Percentiles rank a stretch among this genome's conserved stretches.
Evolutionary conservation across 805 yeast species (phyloP).

Genomic region (Barnettozyma vustinii): DNA sequence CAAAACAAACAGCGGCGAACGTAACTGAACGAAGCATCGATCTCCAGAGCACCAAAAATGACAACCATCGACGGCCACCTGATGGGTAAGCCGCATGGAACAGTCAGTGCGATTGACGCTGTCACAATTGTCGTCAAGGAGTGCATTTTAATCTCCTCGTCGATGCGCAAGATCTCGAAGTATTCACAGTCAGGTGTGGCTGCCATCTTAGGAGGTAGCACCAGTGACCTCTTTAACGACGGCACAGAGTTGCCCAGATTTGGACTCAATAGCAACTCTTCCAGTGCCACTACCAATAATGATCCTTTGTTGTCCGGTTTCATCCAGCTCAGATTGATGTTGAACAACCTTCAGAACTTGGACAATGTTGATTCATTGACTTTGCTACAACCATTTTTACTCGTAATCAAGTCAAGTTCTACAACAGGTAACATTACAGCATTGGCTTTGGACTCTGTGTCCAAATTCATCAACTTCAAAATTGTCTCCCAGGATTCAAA

Average conservation of each 20-base stretch:
- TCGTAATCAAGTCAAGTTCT: constrained; percentile 75
- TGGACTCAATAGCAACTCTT: constrained; percentile 14
- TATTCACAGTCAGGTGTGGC: constrained; percentile 79
- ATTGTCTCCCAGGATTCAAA: constrained; percentile 53
- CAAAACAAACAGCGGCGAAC: neutral
- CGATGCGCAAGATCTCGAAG: constrained; percentile 82
- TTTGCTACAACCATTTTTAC: constrained; percentile 78
- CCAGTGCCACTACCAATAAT: constrained; percentile 27
- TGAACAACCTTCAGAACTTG: constrained; percentile 49
- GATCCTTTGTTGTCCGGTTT: constrained; percentile 75
- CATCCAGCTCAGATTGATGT: constrained; percentile 67
- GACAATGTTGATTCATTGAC: constrained; percentile 63
- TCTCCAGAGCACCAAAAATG: neutral
- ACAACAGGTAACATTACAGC: constrained; percentile 86
- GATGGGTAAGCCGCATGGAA: constrained; percentile 2
- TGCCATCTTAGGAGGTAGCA: constrained; percentile 68
- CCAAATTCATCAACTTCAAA: constrained; percentile 65
- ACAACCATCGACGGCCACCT: constrained; percentile 6
- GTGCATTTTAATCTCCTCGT: constrained; percentile 78
- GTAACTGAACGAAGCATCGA: neutral
- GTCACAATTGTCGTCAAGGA: constrained; percentile 82
- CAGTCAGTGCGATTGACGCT: constrained; percentile 53
- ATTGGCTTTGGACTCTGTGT: constrained; percentile 68
- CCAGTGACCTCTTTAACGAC: constrained; percentile 42
- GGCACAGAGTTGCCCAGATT: constrained; percentile 33